Conservation (phyloP, 2,329 filamentous ascomycete species). For the Malbranchea cinnamomea region DNA sequence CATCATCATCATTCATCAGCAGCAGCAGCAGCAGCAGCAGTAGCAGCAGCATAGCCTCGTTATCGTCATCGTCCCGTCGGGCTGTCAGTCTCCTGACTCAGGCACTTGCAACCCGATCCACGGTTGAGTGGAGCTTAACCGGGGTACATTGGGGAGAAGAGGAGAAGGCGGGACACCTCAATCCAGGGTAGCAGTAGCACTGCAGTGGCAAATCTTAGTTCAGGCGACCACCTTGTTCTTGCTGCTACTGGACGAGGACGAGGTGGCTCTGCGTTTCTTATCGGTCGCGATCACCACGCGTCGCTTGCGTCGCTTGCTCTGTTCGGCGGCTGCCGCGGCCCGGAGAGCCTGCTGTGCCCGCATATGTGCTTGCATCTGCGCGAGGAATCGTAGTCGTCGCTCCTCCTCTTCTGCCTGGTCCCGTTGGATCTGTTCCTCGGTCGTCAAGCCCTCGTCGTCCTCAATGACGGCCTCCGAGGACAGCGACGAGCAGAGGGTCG, state of each 20-base stretch:
- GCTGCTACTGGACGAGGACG: conserved; percentile 10
- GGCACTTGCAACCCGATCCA: no score
- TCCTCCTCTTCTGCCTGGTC: conserved; percentile 23
- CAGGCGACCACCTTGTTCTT: not conserved
- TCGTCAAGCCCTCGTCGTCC: conserved; percentile 18
- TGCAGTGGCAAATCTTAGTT: not conserved
- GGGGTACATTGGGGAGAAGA: no score
- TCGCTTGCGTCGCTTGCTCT: conserved; percentile 12
- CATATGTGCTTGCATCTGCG: conserved; percentile 27
- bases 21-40: no score
- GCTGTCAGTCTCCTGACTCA: no score
- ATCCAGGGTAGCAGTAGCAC: not conserved
- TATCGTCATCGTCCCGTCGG: no score
- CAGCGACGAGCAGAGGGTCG: conserved; percentile 1
- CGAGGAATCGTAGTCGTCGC: conserved; percentile 22
- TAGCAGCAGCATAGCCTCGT: no score
- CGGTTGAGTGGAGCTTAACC: no score
- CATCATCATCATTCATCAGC: no score
- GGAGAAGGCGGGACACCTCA: not conserved
- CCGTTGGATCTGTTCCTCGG: conserved; percentile 26
- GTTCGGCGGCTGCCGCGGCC: conserved; percentile 14
- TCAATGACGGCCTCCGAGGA: conserved; percentile 11
- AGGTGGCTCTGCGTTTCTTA: conserved; percentile 12
- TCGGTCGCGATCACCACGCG: conserved; percentile 6
- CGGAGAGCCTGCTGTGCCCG: conserved; percentile 26